Percentiles rank a stretch among this genome's conserved stretches.
These are phyloP conservation scores for Trichoderma koningiopsis DNA, from an alignment of 2,329 filamentous ascomycete species.

Conservation along the genomic window DNA sequence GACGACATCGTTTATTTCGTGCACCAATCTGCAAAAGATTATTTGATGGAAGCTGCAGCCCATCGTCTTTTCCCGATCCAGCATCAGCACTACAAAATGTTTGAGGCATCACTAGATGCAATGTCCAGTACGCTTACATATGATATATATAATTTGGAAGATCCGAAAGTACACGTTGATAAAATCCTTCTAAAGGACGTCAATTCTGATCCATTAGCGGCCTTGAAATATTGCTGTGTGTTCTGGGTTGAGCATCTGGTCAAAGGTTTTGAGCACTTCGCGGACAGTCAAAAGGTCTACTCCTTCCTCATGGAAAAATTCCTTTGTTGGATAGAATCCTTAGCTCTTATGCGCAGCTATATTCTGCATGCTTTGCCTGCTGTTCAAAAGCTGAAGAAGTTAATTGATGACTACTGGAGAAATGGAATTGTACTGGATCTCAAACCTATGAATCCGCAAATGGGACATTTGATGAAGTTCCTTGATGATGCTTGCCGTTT, in stretches of 20 bases:
- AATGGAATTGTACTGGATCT: no score
- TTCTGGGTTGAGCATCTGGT: neutral
- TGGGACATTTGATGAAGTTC: neutral
- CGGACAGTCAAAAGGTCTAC: neutral
- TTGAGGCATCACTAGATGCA: neutral
- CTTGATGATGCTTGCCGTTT: neutral
- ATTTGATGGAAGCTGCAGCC: neutral
- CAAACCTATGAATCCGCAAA: no score
- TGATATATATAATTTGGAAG: neutral
- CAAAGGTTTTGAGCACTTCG: neutral
- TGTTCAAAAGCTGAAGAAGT: neutral
- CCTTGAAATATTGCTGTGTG: neutral
- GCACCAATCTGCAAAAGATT: neutral
- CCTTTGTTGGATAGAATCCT: neutral
- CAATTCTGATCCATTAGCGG: neutral
- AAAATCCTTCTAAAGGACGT: neutral
- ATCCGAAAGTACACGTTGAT: neutral
- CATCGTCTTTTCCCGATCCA: neutral
- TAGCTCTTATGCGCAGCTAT: neutral
- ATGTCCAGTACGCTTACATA: neutral
- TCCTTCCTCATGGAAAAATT: neutral
- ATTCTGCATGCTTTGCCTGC: neutral
- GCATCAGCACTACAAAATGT: neutral
- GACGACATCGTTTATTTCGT: neutral
- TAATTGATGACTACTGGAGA: neutral